phyloP scores from a whole-genome alignment of 495 filamentous ascomycete genomes.

The Hamigera avellanea region DNA sequence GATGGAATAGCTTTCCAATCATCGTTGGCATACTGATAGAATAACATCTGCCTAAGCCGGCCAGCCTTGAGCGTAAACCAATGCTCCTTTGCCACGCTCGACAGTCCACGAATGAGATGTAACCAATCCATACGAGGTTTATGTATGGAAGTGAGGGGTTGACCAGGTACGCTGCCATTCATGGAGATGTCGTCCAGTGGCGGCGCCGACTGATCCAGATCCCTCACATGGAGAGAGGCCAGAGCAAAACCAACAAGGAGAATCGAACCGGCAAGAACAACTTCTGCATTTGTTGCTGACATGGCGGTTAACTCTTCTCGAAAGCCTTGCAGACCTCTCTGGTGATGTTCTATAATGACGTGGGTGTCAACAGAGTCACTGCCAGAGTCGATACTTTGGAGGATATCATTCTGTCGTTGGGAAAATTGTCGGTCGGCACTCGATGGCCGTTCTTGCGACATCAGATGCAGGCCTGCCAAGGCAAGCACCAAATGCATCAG shows the following conservation, averaged over 20 bases:
- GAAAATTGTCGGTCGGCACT: too few species aligned
- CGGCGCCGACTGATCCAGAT: constrained; percentile 1
- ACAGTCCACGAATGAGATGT: constrained; percentile 11
- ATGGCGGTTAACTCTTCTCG: constrained; percentile 6
- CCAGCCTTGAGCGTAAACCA: constrained; percentile 11
- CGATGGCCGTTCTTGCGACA: neutral
- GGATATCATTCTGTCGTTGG: too few species aligned
- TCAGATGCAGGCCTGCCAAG: constrained; percentile 12
- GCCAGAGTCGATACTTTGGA: too few species aligned
- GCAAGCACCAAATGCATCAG: constrained; percentile 11
- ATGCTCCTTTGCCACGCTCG: constrained; percentile 6
- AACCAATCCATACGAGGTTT: constrained; percentile 14
- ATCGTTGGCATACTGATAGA: constrained; percentile 10
- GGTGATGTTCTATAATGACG: constrained; percentile 13
- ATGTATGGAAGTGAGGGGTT: too few species aligned
- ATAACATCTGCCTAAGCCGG: constrained; percentile 9
- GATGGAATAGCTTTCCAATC: constrained; percentile 10
- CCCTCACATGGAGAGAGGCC: constrained; percentile 9
- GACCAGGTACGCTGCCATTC: too few species aligned
- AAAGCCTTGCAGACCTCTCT: constrained; percentile 13
- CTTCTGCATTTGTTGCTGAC: constrained; percentile 5
- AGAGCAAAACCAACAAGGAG: constrained; percentile 14
- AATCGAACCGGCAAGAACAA: constrained; percentile 10
- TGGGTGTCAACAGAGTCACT: constrained; percentile 1
- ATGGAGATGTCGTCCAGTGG: neutral